Evolutionary conservation across 2,329 filamentous ascomycete species (phyloP).

Genomic region (Corinectria fuckeliana): DNA sequence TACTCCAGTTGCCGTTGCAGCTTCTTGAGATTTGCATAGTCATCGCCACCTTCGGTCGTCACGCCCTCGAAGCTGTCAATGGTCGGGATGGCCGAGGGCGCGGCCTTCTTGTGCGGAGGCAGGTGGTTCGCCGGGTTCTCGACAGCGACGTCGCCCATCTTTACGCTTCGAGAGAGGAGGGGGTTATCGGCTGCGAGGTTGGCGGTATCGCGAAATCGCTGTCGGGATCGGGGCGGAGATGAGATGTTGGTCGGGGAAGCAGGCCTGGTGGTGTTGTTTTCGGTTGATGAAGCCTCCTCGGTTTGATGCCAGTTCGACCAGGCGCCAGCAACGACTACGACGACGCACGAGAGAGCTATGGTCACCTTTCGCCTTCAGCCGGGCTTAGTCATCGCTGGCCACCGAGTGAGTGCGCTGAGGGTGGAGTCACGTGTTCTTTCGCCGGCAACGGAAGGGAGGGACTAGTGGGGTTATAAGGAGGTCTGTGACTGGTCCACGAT

Average conservation of each 20-base stretch:
- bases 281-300: constrained; percentile 34
- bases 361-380: constrained; percentile 23
- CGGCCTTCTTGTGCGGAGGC: constrained; percentile 81
- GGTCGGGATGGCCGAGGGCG: constrained; percentile 82
- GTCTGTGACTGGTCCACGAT: constrained; percentile 28
- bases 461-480: not conserved
- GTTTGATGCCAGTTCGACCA: constrained; percentile 32
- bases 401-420: not conserved
- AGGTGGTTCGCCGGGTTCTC: constrained; percentile 79
- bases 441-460: not conserved
- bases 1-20: constrained; percentile 95
- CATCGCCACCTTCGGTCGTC: constrained; percentile 81
- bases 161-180: constrained; percentile 36
- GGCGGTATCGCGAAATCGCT: not conserved
- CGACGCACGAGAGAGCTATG: constrained; percentile 37
- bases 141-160: constrained; percentile 87
- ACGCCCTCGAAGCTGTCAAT: constrained; percentile 90
- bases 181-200: not conserved
- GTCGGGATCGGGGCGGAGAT: not conserved
- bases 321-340: constrained; percentile 41
- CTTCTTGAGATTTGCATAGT: constrained; percentile 96
- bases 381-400: constrained; percentile 32
- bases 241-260: constrained; percentile 17
- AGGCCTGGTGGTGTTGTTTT: constrained; percentile 18
- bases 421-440: constrained; percentile 30